Base-by-base conservation (phyloP, 495 filamentous ascomycete species). In the Geoglossum glabrum region DNA sequence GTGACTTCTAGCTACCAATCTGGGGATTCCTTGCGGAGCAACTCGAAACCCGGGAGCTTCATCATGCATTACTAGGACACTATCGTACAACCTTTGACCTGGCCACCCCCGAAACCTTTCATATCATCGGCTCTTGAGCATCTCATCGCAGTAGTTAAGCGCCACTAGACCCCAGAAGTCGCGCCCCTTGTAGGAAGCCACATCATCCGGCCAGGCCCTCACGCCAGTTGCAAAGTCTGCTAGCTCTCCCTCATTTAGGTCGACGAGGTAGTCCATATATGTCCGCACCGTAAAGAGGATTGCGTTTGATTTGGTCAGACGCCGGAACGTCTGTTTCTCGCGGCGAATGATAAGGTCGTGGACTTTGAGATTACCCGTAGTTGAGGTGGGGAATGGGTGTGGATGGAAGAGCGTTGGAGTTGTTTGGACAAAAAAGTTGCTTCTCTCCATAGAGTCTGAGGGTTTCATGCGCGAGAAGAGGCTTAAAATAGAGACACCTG, bases 261-360 rank as follows among this genome's bases (percentile, higher is more conserved):
- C 71, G 15, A 72, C 69, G 10, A 79, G 59, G 1, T 68, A 64
- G 4, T 69, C 70, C 56, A 79, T 65, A 21, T 69, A 73, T 0
- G 78, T 81, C 60, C 76, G 74, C 11, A 79, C 78, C 0, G 73
- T 76, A 59, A 81, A 79, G 10, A 77, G 63, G 13, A 81, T 70
- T 0, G 76, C 67, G 0, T 67, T 68, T 0, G 71, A 73, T 0
- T 71, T 69, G 25, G 72, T 72, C 34, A 81, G 63, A 0, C 74
- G 64, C 33, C 70, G 72, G 59, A 81, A 81, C 0, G 74, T 79
- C 61, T 81, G 78, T 23, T 76, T 66, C 61, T 81, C 78, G 28
- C 71, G 68, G 17, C 77, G 71, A 40, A 81, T 69, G 54, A 74
- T 63, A 46, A 79, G 70, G 26, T 76, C 66, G 50, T 5, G 3